These are phyloP conservation scores for Aspergillus japonicus DNA, from an alignment of 2,329 filamentous ascomycete genomes.

Conservation along the genomic window DNA sequence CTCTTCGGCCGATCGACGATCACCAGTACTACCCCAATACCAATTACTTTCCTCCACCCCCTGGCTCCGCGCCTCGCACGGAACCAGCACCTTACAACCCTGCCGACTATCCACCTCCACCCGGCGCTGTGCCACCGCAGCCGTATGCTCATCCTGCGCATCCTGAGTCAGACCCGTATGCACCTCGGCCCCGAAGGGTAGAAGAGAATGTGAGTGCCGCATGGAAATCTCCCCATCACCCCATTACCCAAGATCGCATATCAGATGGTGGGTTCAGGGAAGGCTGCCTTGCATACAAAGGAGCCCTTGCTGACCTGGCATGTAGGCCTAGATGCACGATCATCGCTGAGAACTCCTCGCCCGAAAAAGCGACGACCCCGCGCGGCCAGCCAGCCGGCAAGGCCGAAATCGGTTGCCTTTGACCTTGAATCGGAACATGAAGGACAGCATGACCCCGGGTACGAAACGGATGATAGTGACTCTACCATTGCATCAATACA, in stretches of 20 bases:
- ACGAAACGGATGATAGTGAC: slow-evolving; percentile 46
- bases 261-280: slow-evolving; percentile 45
- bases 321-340: slow-evolving; percentile 22
- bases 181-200: slow-evolving; percentile 38
- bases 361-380: slow-evolving; percentile 15
- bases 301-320: slow-evolving; percentile 9
- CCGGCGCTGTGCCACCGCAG: slow-evolving; percentile 39
- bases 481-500: slow-evolving; percentile 30
- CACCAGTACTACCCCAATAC: slow-evolving; percentile 42
- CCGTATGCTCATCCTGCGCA: slow-evolving; percentile 40
- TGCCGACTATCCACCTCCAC: slow-evolving; percentile 44
- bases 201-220: slow-evolving; percentile 54
- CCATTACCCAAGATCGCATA: slow-evolving; percentile 37
- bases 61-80: slow-evolving; percentile 31
- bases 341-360: slow-evolving; percentile 12
- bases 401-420: slow-evolving; percentile 37
- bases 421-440: slow-evolving; percentile 22
- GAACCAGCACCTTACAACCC: slow-evolving; percentile 36
- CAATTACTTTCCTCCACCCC: slow-evolving; percentile 46
- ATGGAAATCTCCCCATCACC: slow-evolving; percentile 31
- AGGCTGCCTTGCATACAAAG: slow-evolving; percentile 5
- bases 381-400: slow-evolving; percentile 25
- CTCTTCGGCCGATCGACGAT: slow-evolving; percentile 31
- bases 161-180: slow-evolving; percentile 39
- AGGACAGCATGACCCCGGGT: slow-evolving; percentile 30